These are phyloP conservation scores for Alternaria angustiovoidea DNA, from an alignment of 2,329 filamentous ascomycete genomes.

Conservation along the genomic window DNA sequence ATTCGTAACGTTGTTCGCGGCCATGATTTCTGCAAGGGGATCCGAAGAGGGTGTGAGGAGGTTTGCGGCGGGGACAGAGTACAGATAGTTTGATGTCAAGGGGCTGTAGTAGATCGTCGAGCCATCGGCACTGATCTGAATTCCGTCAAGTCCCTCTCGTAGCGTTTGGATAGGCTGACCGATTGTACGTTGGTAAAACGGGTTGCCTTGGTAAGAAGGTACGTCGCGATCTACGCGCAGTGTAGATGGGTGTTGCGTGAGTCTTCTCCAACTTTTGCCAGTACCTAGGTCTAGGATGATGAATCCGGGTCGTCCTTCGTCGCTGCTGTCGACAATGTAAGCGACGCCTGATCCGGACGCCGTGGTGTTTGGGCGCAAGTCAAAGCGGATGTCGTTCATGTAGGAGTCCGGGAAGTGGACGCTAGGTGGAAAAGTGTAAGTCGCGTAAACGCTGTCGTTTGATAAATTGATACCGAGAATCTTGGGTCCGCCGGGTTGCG, in stretches of 20 bases:
- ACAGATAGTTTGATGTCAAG: slow-evolving; percentile 55
- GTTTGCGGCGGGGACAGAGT: slow-evolving; percentile 54
- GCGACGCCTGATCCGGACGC: slow-evolving; percentile 56
- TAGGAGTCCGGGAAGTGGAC: slow-evolving; percentile 59
- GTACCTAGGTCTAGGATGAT: slow-evolving; percentile 60
- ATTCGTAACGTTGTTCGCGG: slow-evolving; percentile 57
- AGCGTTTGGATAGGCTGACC: slow-evolving; percentile 48
- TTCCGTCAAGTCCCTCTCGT: slow-evolving; percentile 59
- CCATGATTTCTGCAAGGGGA: slow-evolving; percentile 52
- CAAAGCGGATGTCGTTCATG: slow-evolving; percentile 62
- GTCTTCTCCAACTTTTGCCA: slow-evolving; percentile 58
- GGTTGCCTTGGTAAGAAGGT: slow-evolving; percentile 56
- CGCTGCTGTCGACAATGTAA: slow-evolving; percentile 61
- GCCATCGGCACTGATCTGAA: slow-evolving; percentile 58
- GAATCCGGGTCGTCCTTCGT: slow-evolving; percentile 57
- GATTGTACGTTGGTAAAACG: slow-evolving; percentile 51
- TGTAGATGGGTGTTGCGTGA: slow-evolving; percentile 51
- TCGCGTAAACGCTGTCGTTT: slow-evolving; percentile 58
- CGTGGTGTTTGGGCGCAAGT: slow-evolving; percentile 53
- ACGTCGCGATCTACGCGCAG: slow-evolving; percentile 53
- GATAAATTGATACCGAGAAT: slow-evolving; percentile 59
- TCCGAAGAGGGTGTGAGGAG: slow-evolving; percentile 53
- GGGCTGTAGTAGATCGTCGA: slow-evolving; percentile 56
- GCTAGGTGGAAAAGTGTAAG: slow-evolving; percentile 57
- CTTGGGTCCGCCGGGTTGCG: slow-evolving; percentile 57